Percentiles rank a stretch among this genome's conserved stretches.
These are phyloP conservation scores for Colletotrichum lindemuthianum DNA, from an alignment of 2,329 filamentous ascomycete species.

Conservation along the genomic window DNA sequence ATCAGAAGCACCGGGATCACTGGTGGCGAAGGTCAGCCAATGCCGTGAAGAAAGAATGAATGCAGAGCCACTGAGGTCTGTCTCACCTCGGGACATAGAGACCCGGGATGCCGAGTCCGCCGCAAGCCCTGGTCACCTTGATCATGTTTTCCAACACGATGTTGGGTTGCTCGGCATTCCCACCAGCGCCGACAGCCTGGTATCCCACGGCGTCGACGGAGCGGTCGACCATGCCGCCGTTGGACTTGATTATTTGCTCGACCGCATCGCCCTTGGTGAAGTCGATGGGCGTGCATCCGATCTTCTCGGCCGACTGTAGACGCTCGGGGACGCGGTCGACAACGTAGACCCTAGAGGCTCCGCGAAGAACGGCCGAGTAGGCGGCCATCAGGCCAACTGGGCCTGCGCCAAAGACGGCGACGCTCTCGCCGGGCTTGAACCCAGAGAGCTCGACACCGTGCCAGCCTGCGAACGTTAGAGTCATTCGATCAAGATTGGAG, in stretches of 20 bases:
- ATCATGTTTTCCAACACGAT: constrained; percentile 73
- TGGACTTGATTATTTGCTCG: constrained; percentile 67
- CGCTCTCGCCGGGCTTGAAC: constrained; percentile 68
- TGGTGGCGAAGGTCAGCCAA: constrained; percentile 38
- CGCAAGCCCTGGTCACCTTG: constrained; percentile 68
- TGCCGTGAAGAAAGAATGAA: not conserved
- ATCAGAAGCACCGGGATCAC: constrained; percentile 71
- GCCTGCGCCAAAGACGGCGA: constrained; percentile 72
- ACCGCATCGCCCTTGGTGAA: constrained; percentile 69
- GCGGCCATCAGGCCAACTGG: constrained; percentile 75
- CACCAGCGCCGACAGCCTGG: constrained; percentile 66
- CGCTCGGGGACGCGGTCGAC: constrained; percentile 71
- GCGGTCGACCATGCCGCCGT: constrained; percentile 66
- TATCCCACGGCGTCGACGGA: constrained; percentile 74
- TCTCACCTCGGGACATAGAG: constrained; percentile 54
- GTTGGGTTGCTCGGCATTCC: constrained; percentile 69
- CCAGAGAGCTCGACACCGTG: constrained; percentile 66
- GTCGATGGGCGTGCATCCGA: constrained; percentile 69
- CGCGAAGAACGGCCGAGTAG: constrained; percentile 69
- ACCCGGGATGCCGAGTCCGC: constrained; percentile 70
- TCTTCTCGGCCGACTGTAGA: constrained; percentile 67
- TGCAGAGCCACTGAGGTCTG: not conserved
- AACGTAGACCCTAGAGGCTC: constrained; percentile 69
- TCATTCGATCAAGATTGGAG: not conserved
- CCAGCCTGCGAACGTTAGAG: constrained; percentile 53